Base-by-base conservation (phyloP, 2,329 filamentous ascomycete species). In the Diplodia intermedia region DNA sequence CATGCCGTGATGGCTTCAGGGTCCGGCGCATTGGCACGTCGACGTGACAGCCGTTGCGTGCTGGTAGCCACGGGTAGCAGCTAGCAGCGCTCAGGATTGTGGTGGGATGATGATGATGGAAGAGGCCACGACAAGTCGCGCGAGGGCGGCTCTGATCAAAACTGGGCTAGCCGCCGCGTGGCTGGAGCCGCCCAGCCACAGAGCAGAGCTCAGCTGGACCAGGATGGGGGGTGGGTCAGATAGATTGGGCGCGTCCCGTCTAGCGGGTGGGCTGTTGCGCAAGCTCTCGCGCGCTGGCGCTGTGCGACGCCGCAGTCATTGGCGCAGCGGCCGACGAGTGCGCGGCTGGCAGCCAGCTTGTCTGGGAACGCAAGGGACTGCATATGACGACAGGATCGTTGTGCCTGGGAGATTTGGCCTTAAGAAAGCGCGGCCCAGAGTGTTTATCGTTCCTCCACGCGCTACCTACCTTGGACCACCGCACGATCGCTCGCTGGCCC, bases 381-480 rank as follows among this genome's bases (percentile, higher is more conserved):
- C 26, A 43, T 12, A 63, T 63, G 60, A 63, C 60, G 60, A 63
- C 60, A 63, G n/a, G 60, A 38, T 52, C 29, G 43, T 50, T 29
- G 33, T 47, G 26, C 47, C 14, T 18, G 43, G 43, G 47, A 50
- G 60, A 52, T 63, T 63, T 43, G 60, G 31, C 26, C 26, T 62
- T 62, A 63, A 63, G 43, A 63, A 43, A 36, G 60, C 47, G 8
- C 40, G 43, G 26, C 23, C 56, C 38, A 47, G 29, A 31, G n/a
- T 63, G 60, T 52, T 63, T 63, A 52, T 63, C 60, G 29, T 31
- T 63, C 60, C 60, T 52, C 60, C 60, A 63, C 56, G 29, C 60
- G 31, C 60, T 52, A 43, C 47, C 60, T 52, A 43, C 47, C 14
- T 38, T 38, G 31, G 57, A 49, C 60, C 18, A 29, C 31, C 47